These are phyloP conservation scores for Athelia psychrophila DNA, from an alignment of 1,284 basidiomycete genomes.

Conservation along the genomic window DNA sequence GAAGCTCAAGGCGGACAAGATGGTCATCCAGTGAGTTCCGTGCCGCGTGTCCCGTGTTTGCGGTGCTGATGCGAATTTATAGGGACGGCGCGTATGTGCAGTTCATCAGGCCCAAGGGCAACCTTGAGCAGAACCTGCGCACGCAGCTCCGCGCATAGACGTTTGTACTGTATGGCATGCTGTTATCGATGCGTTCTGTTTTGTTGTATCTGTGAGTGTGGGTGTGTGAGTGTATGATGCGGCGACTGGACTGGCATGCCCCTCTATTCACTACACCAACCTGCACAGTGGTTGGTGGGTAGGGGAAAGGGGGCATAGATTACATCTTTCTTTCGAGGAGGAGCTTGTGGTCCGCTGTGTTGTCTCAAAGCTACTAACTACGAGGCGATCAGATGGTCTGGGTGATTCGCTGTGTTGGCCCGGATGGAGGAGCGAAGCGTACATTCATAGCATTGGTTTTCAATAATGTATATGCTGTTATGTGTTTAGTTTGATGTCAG, in stretches of 20 bases:
- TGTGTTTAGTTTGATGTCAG: no score
- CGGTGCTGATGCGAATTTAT: conserved; percentile 17
- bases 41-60: conserved; percentile 1
- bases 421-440: background rate
- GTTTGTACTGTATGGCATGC: background rate
- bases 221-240: background rate
- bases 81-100: conserved; percentile 87
- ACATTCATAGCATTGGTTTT: background rate
- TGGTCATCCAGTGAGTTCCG: conserved; percentile 75
- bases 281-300: conserved; percentile 59
- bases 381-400: no score
- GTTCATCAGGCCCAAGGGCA: conserved; percentile 88
- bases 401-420: no score
- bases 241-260: conserved; percentile 16
- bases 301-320: conserved; percentile 83
- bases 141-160: conserved; percentile 71
- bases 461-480: no score
- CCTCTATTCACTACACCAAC: conserved; percentile 77
- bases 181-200: no score
- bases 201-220: no score
- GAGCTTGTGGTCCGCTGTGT: no score
- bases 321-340: conserved; percentile 12
- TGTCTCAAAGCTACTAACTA: no score
- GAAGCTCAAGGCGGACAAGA: conserved; percentile 87
- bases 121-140: conserved; percentile 82